Conservation (phyloP, 371 early-diverging fungal species). For the Cokeromyces recurvatus region DNA sequence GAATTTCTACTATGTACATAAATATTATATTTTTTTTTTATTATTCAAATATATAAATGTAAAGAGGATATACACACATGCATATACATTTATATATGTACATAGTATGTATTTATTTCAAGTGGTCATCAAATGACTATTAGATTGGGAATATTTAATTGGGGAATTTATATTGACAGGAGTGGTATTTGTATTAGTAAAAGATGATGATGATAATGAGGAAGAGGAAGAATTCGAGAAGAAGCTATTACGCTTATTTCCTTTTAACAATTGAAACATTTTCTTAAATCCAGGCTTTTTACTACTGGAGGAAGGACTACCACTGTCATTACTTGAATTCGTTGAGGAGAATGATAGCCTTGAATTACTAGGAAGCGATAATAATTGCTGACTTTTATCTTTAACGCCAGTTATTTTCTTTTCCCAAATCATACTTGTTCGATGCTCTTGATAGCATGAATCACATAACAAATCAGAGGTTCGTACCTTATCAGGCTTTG, state of each 20-base stretch:
- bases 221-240: no score
- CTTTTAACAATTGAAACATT: conserved; percentile 14
- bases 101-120: no score
- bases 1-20: conserved; percentile 17
- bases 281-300: conserved; percentile 19
- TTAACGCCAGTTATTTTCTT: conserved; percentile 27
- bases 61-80: no score
- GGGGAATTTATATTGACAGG: no score
- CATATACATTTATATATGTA: no score
- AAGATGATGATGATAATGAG: no score
- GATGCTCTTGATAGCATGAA: conserved; percentile 29
- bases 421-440: conserved; percentile 36
- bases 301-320: no score
- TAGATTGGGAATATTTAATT: no score
- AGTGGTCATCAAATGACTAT: no score
- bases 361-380: conserved; percentile 12
- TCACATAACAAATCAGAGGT: conserved; percentile 27
- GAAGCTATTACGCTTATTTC: conserved; percentile 1
- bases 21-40: conserved; percentile 3
- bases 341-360: conserved; percentile 13
- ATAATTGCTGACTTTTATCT: conserved; percentile 12
- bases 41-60: background rate
- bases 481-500: conserved; percentile 37
- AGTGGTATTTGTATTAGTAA: no score
- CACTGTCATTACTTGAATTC: no score